Conservation (phyloP, 192 early-diverging fungal genomes). For the Coemansia sp. region DNA sequence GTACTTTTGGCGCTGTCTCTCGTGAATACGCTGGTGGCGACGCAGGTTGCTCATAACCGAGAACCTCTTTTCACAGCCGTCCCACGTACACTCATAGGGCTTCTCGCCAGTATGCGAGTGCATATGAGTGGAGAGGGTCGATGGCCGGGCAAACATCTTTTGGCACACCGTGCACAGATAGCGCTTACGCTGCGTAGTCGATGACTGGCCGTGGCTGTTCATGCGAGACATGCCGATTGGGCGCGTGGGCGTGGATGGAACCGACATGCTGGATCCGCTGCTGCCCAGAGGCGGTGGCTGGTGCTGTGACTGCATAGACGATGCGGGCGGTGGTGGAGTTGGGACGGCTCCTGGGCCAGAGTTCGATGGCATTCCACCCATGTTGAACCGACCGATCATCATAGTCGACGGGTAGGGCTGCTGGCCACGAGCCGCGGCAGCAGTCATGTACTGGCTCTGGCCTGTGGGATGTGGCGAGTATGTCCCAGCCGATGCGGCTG, state of each 20-base stretch:
- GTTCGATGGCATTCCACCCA: conserved; percentile 13
- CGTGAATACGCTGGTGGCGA: conserved; percentile 62
- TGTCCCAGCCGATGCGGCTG: conserved; percentile 12
- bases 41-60: conserved; percentile 70
- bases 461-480: conserved; percentile 27
- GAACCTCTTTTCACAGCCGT: conserved; percentile 64
- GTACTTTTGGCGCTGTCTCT: conserved; percentile 48
- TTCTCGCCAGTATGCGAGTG: conserved; percentile 56
- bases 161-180: conserved; percentile 53
- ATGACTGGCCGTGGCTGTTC: conserved; percentile 36
- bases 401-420: conserved; percentile 41
- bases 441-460: conserved; percentile 20
- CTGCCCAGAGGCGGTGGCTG: conserved; percentile 4
- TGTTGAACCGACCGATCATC: conserved; percentile 42
- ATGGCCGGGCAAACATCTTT: conserved; percentile 53
- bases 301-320: conserved; percentile 9
- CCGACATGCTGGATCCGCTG: conserved; percentile 17
- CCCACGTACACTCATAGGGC: conserved; percentile 57
- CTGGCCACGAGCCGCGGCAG: conserved; percentile 12
- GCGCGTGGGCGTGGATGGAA: conserved; percentile 30
- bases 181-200: conserved; percentile 55
- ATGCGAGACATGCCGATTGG: conserved; percentile 24
- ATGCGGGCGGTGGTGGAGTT: conserved; percentile 12
- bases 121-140: conserved; percentile 53
- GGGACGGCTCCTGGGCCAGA: conserved; percentile 18